phyloP scores from a whole-genome alignment of 2,329 filamentous ascomycete genomes.

The Pseudopyricularia cyperi region DNA sequence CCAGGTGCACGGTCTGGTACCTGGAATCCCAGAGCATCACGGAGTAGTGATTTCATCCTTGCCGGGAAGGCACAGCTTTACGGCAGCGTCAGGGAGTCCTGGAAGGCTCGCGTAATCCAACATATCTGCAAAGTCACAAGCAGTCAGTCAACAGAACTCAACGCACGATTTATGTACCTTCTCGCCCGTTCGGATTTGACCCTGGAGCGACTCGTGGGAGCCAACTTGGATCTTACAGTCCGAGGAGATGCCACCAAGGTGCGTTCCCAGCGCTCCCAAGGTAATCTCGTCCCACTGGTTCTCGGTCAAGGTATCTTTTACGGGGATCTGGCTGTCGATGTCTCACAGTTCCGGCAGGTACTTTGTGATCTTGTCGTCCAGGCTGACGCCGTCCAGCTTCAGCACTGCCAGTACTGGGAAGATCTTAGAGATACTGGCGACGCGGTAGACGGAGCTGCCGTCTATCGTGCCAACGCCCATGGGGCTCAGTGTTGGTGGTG shows the following conservation, averaged over 20 bases:
- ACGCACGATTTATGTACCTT: not conserved
- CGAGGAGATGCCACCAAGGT: not conserved
- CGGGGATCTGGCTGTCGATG: not conserved
- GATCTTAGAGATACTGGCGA: slow-evolving; percentile 24
- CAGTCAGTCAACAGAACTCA: not conserved
- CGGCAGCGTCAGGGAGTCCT: not conserved
- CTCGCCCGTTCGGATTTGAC: not conserved
- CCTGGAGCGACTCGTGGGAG: no score
- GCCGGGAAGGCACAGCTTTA: not conserved
- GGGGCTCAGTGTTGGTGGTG: slow-evolving; percentile 17
- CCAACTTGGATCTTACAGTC: not conserved
- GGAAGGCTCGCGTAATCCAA: not conserved
- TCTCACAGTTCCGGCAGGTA: slow-evolving; percentile 25
- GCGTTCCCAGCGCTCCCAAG: not conserved
- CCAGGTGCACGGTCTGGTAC: not conserved
- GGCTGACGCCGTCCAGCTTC: slow-evolving; percentile 14
- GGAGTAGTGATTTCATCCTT: not conserved
- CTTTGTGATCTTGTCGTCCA: slow-evolving; percentile 29
- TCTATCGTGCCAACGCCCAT: slow-evolving; percentile 15
- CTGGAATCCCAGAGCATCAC: not conserved
- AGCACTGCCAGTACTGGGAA: slow-evolving; percentile 18
- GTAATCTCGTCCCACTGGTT: slow-evolving; percentile 2
- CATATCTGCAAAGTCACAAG: not conserved
- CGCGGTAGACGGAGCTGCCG: slow-evolving; percentile 20
- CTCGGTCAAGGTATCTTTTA: not conserved